Base-by-base conservation (phyloP, 495 filamentous ascomycete species). In the Cairneyella variabilis region DNA sequence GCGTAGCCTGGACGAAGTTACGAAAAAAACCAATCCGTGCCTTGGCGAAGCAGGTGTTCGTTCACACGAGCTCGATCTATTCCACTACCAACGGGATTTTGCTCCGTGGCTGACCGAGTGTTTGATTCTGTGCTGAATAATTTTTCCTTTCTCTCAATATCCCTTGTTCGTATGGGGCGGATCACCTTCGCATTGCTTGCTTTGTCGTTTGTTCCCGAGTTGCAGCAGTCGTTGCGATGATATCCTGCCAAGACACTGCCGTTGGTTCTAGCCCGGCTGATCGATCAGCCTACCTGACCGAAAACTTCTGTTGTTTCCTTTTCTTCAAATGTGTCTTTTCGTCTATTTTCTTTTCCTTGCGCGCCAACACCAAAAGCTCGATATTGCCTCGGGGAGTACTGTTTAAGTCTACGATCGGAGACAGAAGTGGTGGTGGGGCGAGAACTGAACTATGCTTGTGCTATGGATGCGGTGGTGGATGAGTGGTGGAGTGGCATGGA, bases 1-100 rank as follows among this genome's bases (percentile, higher is more conserved):
- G 68, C 70, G 70, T 69, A 67, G 64, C 66, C 68, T 72, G 72
- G 71, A 79, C 70, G 75, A 80, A 72, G 72, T 77, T 67, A 79
- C 74, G 76, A 79, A n/a, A n/a, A 68, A 34, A 69, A 66, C 64
- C 61, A 56, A 62, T 69, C 66, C 63, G 67, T 64, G 63, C 64
- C 63, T 63, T 63, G 63, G 57, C 54, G 45, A 56, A 57, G 55
- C 53, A 59, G 56, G 36, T 53, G 45, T 48, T 58, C 52, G 54
- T 57, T 32, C 56, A 57, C 57, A n/a, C 62, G 62, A 60, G 60
- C 61, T 64, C 51, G 61, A 61, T 64, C 67, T 69, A 53, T 53
- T 66, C 62, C 52, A 51, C 67, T 60, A 61, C 51, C 52, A 48
- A 57, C 50, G 49, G 47, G 54, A 66, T 55, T 57, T 60, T 56